Evolutionary conservation across 2,329 filamentous ascomycete species (phyloP), one percentile per base, ranked within the genome.

Genomic region (Tolypocladium pustulatum): DNA sequence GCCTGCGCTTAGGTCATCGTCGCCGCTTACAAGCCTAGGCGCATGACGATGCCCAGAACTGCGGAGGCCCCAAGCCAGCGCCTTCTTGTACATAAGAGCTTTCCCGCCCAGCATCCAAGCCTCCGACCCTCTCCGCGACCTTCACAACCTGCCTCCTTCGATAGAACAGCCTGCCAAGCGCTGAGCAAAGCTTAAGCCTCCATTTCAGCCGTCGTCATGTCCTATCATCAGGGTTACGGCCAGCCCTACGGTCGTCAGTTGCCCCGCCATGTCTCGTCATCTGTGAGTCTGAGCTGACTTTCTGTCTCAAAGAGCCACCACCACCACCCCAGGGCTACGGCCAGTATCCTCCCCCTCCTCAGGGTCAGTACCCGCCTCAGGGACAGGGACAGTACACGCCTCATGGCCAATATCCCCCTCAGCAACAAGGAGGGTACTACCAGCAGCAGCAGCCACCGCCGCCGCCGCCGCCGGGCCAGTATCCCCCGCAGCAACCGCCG

Each of bases 261-360:
- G 37, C 58, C 36, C 41, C 30, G 20, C 32, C 43, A 49, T 36
- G 51, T 52, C 37, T 12, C 40, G 20, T 22, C 25, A n/a, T 49
- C 30, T 52, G 9, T 17, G 1, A 1, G 20, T 17, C 17, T n/a
- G 49, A 34, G 20, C 30, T 34, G 30, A 52, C 49, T 5, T n/a
- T n/a, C 4, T 22, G 49, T 46, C 25, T 57, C 40, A 41, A 59
- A 70, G 71, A 73, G 57, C 72, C 65, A 34, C 67, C 68, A 52
- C 72, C 71, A 41, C 68, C 71, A 41, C 69, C 68, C 36, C 73
- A 75, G 61, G 74, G 73, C 63, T 76, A 76, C 63, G 72, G 72
- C 43, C 72, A 72, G 41, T 68, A 72, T 57, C 73, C 70, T 4
- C 67, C 62, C 13, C 52, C 38, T 46, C 41, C 38, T 38, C 46